Percentiles rank a stretch among this genome's conserved stretches.
Evolutionary conservation across 495 filamentous ascomycete genomes (phyloP).

Genomic region (Glonium stellatum): DNA sequence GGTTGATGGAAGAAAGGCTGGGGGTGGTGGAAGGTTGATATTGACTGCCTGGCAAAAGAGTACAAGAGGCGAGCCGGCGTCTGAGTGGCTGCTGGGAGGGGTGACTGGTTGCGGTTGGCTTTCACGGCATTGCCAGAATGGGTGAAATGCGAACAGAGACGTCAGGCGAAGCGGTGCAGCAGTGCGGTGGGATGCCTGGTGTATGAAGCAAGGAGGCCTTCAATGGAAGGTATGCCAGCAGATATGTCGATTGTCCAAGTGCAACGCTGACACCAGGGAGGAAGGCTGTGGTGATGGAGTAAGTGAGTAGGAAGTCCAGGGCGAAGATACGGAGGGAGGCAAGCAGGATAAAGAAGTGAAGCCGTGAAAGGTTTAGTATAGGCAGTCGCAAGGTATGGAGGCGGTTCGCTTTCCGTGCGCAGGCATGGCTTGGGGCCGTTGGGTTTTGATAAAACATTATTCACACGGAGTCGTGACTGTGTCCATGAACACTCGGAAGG

Average conservation of each 20-base stretch:
- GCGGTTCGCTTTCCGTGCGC: conserved; percentile 6
- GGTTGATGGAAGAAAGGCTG: conserved; percentile 1
- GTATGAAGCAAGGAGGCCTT: neutral
- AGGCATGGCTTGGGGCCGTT: conserved; percentile 29
- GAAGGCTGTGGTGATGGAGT: conserved; percentile 5
- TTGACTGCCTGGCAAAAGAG: neutral
- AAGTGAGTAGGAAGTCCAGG: conserved; percentile 18
- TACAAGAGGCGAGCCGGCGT: neutral
- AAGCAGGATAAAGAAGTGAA: conserved; percentile 6
- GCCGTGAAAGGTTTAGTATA: conserved; percentile 10
- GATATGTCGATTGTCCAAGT: conserved; percentile 1
- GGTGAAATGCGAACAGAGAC: neutral
- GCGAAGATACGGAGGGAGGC: conserved; percentile 3
- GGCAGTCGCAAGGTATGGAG: neutral
- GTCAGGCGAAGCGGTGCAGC: neutral
- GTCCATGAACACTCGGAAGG: conserved; percentile 24
- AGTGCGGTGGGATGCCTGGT: neutral
- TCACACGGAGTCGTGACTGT: conserved; percentile 20
- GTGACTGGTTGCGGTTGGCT: conserved; percentile 14
- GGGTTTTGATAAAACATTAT: conserved; percentile 31
- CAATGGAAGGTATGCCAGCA: neutral
- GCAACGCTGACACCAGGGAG: neutral
- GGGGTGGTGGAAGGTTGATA: neutral
- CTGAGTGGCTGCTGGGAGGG: neutral
- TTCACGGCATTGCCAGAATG: conserved; percentile 24